A percentile compares a stretch with the other conserved stretches of the same genome.
Evolutionary conservation across 1,139 yeast genomes (phyloP).

Genomic region (Sugiyamaella xylanicola): DNA sequence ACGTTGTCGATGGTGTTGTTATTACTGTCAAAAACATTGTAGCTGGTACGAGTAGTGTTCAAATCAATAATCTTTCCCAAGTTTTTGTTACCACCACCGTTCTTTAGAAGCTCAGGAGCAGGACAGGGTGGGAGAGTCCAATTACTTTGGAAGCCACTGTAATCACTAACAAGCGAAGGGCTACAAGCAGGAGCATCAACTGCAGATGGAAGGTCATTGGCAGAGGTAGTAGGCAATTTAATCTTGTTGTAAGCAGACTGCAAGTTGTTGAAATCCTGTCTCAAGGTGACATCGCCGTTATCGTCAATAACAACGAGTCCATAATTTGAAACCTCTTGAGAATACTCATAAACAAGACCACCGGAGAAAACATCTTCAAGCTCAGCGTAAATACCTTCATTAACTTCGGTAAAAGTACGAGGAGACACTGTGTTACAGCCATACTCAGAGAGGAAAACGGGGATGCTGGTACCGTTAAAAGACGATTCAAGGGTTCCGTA

Average conservation of each 20-base stretch:
- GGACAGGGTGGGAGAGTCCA: slow-evolving; percentile 49
- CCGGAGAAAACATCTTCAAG: slow-evolving; percentile 65
- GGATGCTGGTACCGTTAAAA: slow-evolving; percentile 70
- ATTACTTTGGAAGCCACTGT: slow-evolving; percentile 44
- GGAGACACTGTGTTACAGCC: slow-evolving; percentile 58
- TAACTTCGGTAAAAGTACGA: slow-evolving; percentile 68
- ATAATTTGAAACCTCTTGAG: slow-evolving; percentile 67
- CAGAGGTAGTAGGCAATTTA: slow-evolving; percentile 43
- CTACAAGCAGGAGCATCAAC: slow-evolving; percentile 47
- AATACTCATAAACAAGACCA: slow-evolving; percentile 76
- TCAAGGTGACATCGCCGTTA: slow-evolving; percentile 47
- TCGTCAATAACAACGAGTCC: slow-evolving; percentile 63
- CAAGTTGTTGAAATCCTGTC: slow-evolving; percentile 60
- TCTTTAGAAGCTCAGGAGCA: slow-evolving; percentile 45
- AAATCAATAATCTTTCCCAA: slow-evolving; percentile 52
- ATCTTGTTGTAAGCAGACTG: slow-evolving; percentile 50
- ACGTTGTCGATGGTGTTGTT: slow-evolving; percentile 59
- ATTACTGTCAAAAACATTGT: slow-evolving; percentile 52
- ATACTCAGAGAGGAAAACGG: slow-evolving; percentile 88
- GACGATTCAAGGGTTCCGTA: slow-evolving; percentile 63
- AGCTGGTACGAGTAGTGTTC: slow-evolving; percentile 46
- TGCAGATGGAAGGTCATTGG: slow-evolving; percentile 43
- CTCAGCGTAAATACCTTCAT: slow-evolving; percentile 57
- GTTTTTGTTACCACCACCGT: slow-evolving; percentile 56
- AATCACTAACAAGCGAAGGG: slow-evolving; percentile 45